Conservation (phyloP, 768 basidiomycete species). For the Macrolepiota albuminosa region DNA sequence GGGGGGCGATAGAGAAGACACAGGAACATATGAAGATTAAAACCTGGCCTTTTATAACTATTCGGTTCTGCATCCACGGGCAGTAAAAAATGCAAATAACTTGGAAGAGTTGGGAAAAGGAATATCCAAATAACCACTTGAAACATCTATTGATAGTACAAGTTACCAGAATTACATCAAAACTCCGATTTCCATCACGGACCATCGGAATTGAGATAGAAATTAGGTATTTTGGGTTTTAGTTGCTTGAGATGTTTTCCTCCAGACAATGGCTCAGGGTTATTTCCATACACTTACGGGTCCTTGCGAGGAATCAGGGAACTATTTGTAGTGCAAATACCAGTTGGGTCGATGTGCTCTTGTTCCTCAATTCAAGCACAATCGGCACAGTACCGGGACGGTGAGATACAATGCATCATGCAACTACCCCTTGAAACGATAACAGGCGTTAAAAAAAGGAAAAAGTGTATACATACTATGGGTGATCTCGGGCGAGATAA, state of each 20-base stretch:
- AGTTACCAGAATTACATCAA: too few relatives aligned
- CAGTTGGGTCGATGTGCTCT: not conserved
- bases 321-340: not conserved
- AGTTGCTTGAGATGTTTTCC: not conserved
- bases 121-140: too few relatives aligned
- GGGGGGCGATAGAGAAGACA: not conserved
- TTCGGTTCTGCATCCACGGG: not conserved
- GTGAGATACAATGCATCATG: too few relatives aligned
- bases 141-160: not conserved
- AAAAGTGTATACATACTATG: too few relatives aligned
- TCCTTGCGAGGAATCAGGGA: not conserved
- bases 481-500: too few relatives aligned
- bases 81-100: not conserved
- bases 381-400: not conserved
- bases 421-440: too few relatives aligned
- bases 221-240: too few relatives aligned
- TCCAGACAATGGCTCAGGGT: not conserved
- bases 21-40: not conserved
- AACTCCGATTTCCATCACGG: too few relatives aligned
- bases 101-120: too few relatives aligned
- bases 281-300: not conserved
- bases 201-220: too few relatives aligned
- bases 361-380: constrained; percentile 4
- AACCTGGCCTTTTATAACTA: not conserved
- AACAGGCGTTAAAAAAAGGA: too few relatives aligned